phyloP scores from a whole-genome alignment of 192 early-diverging fungal genomes.

The Rhizoclosmatium sp. region DNA sequence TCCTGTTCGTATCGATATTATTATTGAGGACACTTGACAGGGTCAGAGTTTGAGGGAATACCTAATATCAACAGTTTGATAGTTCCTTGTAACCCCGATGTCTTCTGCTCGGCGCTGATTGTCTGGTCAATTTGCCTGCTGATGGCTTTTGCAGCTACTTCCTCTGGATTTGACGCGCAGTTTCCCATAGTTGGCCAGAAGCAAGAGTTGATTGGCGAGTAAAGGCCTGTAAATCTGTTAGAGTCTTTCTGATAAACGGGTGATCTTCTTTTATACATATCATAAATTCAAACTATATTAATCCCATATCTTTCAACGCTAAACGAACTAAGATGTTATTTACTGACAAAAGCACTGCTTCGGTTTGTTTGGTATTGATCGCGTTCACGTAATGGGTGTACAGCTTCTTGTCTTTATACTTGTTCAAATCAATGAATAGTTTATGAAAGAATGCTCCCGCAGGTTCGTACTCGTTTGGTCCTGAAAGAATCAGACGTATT shows the following conservation, averaged over 20 bases:
- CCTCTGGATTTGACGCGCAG: neutral
- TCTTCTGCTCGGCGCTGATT: slow-evolving; percentile 27
- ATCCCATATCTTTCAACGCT: neutral
- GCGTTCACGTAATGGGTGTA: slow-evolving; percentile 68
- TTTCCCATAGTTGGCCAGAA: neutral
- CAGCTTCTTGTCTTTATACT: slow-evolving; percentile 50
- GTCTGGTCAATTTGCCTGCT: slow-evolving; percentile 34
- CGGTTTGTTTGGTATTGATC: slow-evolving; percentile 64
- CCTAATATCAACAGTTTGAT: slow-evolving; percentile 46
- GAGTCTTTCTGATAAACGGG: neutral
- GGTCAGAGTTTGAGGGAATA: neutral
- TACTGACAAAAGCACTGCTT: slow-evolving; percentile 47
- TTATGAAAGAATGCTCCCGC: slow-evolving; percentile 54
- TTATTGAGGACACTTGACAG: neutral
- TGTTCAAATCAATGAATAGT: slow-evolving; percentile 50
- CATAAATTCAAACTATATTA: neutral
- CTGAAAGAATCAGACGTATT: slow-evolving; percentile 17
- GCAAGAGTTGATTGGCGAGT: no score
- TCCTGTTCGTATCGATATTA: slow-evolving; percentile 51
- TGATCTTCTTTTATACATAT: neutral
- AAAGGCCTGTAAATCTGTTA: neutral
- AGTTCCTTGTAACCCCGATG: neutral
- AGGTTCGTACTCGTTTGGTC: slow-evolving; percentile 52
- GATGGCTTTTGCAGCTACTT: neutral
- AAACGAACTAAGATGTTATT: neutral